Evolutionary conservation across 2,329 filamentous ascomycete species (phyloP).

Genomic region (Fusarium compactum): DNA sequence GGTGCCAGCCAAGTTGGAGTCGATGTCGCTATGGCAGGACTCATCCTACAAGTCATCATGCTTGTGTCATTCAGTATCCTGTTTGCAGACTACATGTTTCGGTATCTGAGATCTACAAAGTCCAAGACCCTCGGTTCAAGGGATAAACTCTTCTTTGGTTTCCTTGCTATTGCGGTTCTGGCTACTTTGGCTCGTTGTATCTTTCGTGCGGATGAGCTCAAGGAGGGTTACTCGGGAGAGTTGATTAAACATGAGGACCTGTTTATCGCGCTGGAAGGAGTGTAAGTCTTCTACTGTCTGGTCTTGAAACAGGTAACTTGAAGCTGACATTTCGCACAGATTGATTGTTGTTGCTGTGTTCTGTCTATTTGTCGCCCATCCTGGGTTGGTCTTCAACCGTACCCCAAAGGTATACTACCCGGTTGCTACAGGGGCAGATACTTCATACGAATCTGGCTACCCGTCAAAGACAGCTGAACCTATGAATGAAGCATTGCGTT

Average conservation of each 20-base stretch:
- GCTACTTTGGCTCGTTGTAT: conserved; percentile 67
- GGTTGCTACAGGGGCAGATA: neutral
- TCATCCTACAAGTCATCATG: conserved; percentile 62
- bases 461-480: neutral
- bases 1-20: conserved; percentile 59
- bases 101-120: conserved; percentile 35
- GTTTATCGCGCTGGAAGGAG: conserved; percentile 60
- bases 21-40: conserved; percentile 62
- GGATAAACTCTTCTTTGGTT: conserved; percentile 49
- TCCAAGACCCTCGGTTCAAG: neutral
- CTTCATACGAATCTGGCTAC: neutral
- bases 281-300: conserved; percentile 33
- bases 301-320: neutral
- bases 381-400: conserved; percentile 12
- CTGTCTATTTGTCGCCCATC: conserved; percentile 22
- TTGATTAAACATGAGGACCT: conserved; percentile 59
- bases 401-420: conserved; percentile 4
- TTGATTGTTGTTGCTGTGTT: conserved; percentile 29
- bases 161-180: conserved; percentile 62
- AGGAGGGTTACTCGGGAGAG: conserved; percentile 64
- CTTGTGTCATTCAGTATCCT: conserved; percentile 58
- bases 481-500: neutral
- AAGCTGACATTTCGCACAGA: neutral
- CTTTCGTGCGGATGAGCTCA: conserved; percentile 68
- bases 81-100: conserved; percentile 56